Evolutionary conservation across 2,329 filamentous ascomycete genomes (phyloP).

Genomic region (Pseudocercospora eumusae): DNA sequence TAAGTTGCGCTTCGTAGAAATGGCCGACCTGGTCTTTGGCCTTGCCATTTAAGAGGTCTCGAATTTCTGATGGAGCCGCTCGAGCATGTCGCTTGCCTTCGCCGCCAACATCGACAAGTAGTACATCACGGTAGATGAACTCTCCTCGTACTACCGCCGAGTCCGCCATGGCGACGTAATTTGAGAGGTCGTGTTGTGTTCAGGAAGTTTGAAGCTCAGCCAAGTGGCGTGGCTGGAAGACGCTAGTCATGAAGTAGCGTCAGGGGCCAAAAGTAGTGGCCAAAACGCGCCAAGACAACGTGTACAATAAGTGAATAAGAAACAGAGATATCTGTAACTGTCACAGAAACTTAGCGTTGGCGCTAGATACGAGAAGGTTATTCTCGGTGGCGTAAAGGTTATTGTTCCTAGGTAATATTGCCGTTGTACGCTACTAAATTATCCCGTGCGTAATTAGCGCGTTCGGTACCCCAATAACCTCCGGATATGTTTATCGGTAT

Average conservation of each 20-base stretch:
- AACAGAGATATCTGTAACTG: no score
- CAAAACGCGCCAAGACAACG: neutral
- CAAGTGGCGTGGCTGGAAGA: neutral
- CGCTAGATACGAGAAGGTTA: no score
- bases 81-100: constrained; percentile 35
- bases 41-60: constrained; percentile 30
- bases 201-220: neutral
- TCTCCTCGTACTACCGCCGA: constrained; percentile 33
- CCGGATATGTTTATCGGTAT: no score
- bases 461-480: no score
- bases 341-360: no score
- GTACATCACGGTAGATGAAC: constrained; percentile 35
- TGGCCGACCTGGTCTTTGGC: constrained; percentile 57
- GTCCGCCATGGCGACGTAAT: constrained; percentile 20
- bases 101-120: constrained; percentile 36
- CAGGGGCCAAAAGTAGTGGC: neutral
- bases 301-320: neutral
- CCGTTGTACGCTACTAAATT: no score
- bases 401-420: no score
- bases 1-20: constrained; percentile 64
- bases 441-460: no score
- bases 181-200: neutral
- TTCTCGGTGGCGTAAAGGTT: no score
- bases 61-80: constrained; percentile 33
- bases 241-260: neutral